Evolutionary conservation across 2,329 filamentous ascomycete species (phyloP), one percentile per base, ranked within the genome.

Genomic region (Penicillium rolfsii): DNA sequence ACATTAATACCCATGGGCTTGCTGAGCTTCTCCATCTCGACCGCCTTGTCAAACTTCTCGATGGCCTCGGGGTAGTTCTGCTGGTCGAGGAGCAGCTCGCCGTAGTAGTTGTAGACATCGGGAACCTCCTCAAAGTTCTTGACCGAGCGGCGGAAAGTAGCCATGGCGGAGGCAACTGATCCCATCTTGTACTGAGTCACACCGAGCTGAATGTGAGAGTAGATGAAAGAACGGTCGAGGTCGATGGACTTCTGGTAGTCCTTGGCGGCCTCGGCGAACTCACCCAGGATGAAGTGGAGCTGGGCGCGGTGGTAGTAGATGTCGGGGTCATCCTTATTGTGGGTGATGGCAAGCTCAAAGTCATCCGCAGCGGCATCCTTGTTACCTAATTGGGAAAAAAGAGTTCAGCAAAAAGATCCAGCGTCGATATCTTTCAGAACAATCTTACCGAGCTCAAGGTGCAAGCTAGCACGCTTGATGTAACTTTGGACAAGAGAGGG

Each of bases 101-200:
- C 95, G 73, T 97, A 98, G 86, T 99, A 99, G 85, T 99, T 99
- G 85, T 98, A 99, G 43, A 98, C 95, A 74, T 99, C 95, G 5
- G 94, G 93, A 11, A 96, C 91, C 75, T 94, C 91, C 73, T 93
- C 91, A 75, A 99, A 99, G 81, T 97, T 97, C 89, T 98, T 99
- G 78, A 97, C 93, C 79, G 93, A 97, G 65, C 93, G 87, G 70
- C 94, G 88, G 88, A 99, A 98, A 5, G 95, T 99, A 38, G 95
- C 94, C 93, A 98, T 98, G 50, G 93, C 97, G 8, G 93, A 97
- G 7, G 95, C 95, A 60, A 99, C 91, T 33, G 92, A 97, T 69
- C 95, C 95, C 90, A 98, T 96, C 88, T 99, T 99, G 84, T 99
- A 99, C 80, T 99, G 95, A 53, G 95, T 99, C 55, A 99, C 95